Evolutionary conservation across 495 filamentous ascomycete genomes (phyloP).

Genomic region (Neurospora sp.): DNA sequence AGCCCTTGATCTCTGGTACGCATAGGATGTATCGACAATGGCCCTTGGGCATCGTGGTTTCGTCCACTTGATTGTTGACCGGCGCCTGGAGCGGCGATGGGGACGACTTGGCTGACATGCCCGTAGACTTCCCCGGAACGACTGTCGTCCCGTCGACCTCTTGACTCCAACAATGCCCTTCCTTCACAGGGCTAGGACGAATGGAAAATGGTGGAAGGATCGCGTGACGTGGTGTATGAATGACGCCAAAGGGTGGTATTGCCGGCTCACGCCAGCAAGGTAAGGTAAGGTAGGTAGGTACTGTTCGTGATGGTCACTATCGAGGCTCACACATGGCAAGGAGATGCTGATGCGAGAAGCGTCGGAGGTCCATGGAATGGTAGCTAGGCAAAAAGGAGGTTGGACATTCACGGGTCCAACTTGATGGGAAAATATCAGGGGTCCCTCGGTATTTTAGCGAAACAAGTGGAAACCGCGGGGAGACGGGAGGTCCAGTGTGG

Average conservation of each 20-base stretch:
- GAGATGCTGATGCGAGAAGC: conserved; percentile 2
- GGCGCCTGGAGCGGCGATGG: conserved; percentile 24
- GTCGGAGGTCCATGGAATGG: conserved; percentile 19
- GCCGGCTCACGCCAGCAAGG: conserved; percentile 6
- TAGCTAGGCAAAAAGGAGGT: background rate
- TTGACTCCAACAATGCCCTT: background rate
- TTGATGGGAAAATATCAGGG: background rate
- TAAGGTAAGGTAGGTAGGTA: background rate
- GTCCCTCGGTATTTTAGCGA: background rate
- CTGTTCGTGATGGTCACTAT: conserved; percentile 6
- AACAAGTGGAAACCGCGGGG: background rate
- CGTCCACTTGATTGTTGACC: conserved; percentile 20
- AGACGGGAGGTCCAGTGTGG: background rate
- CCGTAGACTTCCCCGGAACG: background rate
- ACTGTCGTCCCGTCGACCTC: background rate
- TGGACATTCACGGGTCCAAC: conserved; percentile 7
- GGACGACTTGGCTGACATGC: conserved; percentile 17
- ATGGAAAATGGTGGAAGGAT: background rate
- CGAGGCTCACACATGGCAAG: conserved; percentile 24
- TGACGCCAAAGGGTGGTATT: background rate
- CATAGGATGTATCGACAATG: conserved; percentile 47
- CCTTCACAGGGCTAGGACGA: background rate
- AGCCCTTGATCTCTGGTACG: conserved; percentile 42
- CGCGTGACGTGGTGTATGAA: background rate
- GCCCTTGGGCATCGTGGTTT: conserved; percentile 38